Conservation (phyloP, 768 basidiomycete genomes). For the Leccinum barrowsii region DNA sequence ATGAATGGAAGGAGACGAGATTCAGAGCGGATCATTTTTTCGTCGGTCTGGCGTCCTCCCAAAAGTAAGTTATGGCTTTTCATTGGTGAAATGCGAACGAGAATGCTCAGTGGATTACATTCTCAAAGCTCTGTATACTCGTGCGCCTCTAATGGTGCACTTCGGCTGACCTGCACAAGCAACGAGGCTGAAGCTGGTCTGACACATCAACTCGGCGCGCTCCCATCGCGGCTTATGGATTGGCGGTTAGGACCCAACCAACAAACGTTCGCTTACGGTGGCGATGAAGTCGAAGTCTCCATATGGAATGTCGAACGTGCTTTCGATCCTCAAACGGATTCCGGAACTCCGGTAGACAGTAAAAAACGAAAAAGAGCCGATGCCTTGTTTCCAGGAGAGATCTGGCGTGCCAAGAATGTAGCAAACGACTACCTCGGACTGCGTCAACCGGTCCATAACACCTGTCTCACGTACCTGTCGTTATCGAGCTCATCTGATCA, state of each 20-base stretch:
- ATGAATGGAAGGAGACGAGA: slow-evolving; percentile 65
- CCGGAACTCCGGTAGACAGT: slow-evolving; percentile 13
- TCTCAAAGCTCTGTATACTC: slow-evolving; percentile 46
- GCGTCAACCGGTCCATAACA: slow-evolving; percentile 76
- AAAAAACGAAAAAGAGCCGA: slow-evolving; percentile 59
- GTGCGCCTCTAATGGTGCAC: slow-evolving; percentile 74
- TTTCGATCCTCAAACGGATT: slow-evolving; percentile 31
- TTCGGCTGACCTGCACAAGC: slow-evolving; percentile 45
- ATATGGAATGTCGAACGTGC: slow-evolving; percentile 72
- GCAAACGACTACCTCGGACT: slow-evolving; percentile 73
- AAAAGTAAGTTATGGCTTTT: slow-evolving; percentile 40
- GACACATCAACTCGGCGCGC: slow-evolving; percentile 34
- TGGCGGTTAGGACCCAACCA: slow-evolving; percentile 58
- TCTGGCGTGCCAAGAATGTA: slow-evolving; percentile 86
- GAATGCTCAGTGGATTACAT: neutral
- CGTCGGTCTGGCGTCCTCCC: slow-evolving; percentile 53
- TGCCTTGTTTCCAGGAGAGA: slow-evolving; percentile 62
- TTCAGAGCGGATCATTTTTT: slow-evolving; percentile 51
- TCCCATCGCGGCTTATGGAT: slow-evolving; percentile 67
- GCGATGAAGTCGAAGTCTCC: slow-evolving; percentile 82
- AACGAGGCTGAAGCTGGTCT: slow-evolving; percentile 17
- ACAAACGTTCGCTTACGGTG: slow-evolving; percentile 72
- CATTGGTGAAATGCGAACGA: neutral
- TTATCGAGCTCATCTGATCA: slow-evolving; percentile 32
- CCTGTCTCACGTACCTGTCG: slow-evolving; percentile 58